Evolutionary conservation across 495 filamentous ascomycete species (phyloP).

Genomic region (Pyrenopolyporus hunteri): DNA sequence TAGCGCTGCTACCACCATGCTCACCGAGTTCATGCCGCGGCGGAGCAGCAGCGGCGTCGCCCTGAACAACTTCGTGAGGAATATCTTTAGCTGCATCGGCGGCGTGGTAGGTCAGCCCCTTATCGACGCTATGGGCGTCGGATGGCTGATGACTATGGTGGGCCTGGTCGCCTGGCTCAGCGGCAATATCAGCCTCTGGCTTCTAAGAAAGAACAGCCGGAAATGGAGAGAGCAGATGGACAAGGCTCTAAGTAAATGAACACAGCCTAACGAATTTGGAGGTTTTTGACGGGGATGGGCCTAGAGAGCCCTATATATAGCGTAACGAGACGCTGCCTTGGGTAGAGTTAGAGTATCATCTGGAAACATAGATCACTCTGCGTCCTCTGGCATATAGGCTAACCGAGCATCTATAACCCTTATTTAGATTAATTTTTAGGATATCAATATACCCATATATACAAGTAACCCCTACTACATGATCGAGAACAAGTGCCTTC

Average conservation of each 20-base stretch:
- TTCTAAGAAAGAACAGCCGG: slow-evolving; percentile 68
- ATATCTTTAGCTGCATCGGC: slow-evolving; percentile 83
- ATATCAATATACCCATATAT: no score
- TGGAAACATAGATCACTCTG: background rate
- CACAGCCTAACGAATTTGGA: background rate
- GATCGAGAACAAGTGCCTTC: no score
- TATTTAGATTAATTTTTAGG: no score
- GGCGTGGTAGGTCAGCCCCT: slow-evolving; percentile 75
- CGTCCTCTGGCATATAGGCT: background rate
- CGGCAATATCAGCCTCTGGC: slow-evolving; percentile 63
- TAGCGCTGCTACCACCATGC: slow-evolving; percentile 75
- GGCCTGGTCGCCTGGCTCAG: slow-evolving; percentile 65
- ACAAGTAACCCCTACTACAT: no score
- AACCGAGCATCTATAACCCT: no score
- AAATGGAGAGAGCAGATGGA: slow-evolving; percentile 76
- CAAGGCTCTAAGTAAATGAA: slow-evolving; percentile 37
- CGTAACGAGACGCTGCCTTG: slow-evolving; percentile 1
- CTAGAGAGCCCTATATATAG: background rate
- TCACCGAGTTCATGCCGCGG: slow-evolving; percentile 89
- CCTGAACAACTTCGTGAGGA: slow-evolving; percentile 84
- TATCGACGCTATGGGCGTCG: slow-evolving; percentile 82
- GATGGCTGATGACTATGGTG: slow-evolving; percentile 86
- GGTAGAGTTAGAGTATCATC: background rate
- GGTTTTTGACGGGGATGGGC: background rate
- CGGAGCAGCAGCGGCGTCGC: slow-evolving; percentile 76